Conservation (phyloP, 1,284 basidiomycete genomes). For the Ceratobasidium theobromae region DNA sequence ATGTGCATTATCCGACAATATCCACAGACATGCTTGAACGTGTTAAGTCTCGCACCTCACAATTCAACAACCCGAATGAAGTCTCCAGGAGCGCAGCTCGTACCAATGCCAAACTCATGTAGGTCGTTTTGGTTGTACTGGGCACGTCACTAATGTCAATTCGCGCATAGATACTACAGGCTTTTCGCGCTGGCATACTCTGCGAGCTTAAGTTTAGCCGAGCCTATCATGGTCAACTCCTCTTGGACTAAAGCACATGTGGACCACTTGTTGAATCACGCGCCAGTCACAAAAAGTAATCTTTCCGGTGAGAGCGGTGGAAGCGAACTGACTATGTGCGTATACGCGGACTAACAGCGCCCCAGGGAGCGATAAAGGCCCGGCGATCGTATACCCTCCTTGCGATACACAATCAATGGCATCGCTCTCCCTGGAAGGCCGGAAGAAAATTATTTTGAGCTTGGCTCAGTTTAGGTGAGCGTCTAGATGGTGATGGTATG, state of each 20-base stretch:
- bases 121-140: constrained; percentile 41
- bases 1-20: constrained; percentile 97
- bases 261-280: constrained; percentile 47
- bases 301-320: background rate
- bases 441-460: constrained; percentile 73
- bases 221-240: constrained; percentile 85
- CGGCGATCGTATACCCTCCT: constrained; percentile 78
- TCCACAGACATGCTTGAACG: constrained; percentile 91
- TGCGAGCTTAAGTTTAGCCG: constrained; percentile 69
- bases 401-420: constrained; percentile 83
- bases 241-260: constrained; percentile 93
- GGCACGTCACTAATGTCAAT: background rate
- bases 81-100: constrained; percentile 64
- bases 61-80: constrained; percentile 66
- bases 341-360: background rate
- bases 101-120: constrained; percentile 74
- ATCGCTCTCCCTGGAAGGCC: constrained; percentile 59
- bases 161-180: constrained; percentile 73
- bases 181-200: constrained; percentile 85
- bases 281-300: constrained; percentile 44
- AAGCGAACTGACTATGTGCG: background rate
- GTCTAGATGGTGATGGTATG: background rate
- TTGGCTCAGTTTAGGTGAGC: constrained; percentile 87
- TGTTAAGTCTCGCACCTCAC: constrained; percentile 60
- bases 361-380: constrained; percentile 1